Conservation (phyloP, 208 protist genomes). For the Wallacemonas rigidus region DNA sequence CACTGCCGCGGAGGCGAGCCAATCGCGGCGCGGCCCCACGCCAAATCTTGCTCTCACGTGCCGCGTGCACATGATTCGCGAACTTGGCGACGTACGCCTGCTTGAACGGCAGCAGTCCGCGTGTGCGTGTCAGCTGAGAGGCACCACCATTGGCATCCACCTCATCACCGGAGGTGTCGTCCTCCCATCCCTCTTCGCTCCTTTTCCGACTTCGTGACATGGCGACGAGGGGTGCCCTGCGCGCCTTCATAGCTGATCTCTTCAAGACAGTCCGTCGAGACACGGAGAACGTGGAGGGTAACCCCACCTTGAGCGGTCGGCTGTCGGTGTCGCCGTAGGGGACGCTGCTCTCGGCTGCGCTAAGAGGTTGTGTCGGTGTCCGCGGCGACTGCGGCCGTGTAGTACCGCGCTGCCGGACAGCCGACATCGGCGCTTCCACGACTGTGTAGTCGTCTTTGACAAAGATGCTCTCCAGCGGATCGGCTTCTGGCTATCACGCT, state of each 20-base stretch:
- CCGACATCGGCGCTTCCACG: not conserved
- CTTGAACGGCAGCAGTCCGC: not conserved
- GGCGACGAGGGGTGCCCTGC: not conserved
- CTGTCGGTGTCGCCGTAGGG: not conserved
- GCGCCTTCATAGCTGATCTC: not conserved
- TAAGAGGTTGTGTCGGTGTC: not conserved
- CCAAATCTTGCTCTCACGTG: not conserved
- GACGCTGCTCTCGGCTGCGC: not conserved
- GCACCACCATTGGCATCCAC: not conserved
- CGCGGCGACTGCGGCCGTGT: not conserved
- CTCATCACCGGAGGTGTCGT: not conserved
- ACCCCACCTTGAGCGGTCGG: not conserved
- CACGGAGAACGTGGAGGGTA: not conserved
- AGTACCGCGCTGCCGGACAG: not conserved
- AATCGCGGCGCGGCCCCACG: too few species aligned
- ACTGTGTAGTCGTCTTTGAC: not conserved
- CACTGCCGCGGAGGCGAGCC: too few species aligned
- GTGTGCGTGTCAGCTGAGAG: not conserved
- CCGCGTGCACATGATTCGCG: not conserved
- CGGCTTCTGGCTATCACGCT: too few species aligned
- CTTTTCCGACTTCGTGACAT: not conserved
- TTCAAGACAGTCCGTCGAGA: not conserved
- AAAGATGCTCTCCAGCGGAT: not conserved
- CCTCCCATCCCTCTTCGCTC: not conserved
- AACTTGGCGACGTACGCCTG: constrained; percentile 4